Base-by-base conservation (phyloP, 1,284 basidiomycete genomes). In the Peniophora sp. region DNA sequence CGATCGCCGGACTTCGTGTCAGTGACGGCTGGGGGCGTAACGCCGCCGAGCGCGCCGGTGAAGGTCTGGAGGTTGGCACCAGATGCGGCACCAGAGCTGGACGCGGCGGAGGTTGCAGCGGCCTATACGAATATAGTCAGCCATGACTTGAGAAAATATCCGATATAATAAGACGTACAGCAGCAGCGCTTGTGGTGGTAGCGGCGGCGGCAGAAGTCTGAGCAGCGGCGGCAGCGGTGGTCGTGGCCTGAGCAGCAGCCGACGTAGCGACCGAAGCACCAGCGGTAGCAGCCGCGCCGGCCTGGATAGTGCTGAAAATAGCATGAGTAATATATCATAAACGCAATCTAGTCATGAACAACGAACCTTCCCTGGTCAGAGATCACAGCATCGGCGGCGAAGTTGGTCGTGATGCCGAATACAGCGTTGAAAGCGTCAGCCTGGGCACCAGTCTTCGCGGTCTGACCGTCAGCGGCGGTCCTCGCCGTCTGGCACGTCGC, bases 51-150 rank as follows among this genome's bases (percentile, higher is more conserved):
- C 17, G 66, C 65, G 41, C 77, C 78, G 53, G 76, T 75, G 69
- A 83, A 83, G 32, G 65, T 76, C 63, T 83, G 80, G 24, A 82
- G 63, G 65, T 81, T 80, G 12, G 59, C 62, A 25, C 65, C 61
- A 3, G 58, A 55, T 17, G 61, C 55, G 38, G 54, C 52, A 36
- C 59, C 43, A 22, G 60, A 52, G 24, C 55, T 57, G 39, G 56
- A 56, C 23, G 58, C 54, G 48, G 57, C 53, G 53, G 52, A 54
- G 58, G 39, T 17, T 17, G 39, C 16, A 9, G 44, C 23, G 23
- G 41, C 12, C 19, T 14, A 14, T 19, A 16, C 10, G 17, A 19
- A 12, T n/a, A 11, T 16, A 10, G 17, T 44, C 14, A 44, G 41
- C 41, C 14, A 16, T 16, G 41, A 44, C 10, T 19, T 20, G 14